Base-by-base conservation (phyloP, 2,329 filamentous ascomycete genomes). In the Colletotrichum paranaense region DNA sequence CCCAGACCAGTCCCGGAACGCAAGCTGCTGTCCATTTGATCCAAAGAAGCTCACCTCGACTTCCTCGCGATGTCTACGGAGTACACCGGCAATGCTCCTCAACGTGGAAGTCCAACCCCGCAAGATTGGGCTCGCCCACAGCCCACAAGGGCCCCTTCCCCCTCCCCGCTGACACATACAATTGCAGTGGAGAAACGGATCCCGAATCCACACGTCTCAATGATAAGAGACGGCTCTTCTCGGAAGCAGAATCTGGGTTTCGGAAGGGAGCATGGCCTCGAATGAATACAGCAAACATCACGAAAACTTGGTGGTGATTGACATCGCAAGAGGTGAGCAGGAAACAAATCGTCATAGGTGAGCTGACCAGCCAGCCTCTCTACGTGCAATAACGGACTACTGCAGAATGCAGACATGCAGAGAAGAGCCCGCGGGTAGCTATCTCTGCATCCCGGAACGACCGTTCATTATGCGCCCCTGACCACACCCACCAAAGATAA, bases 401-500 rank as follows among this genome's bases (percentile, higher is more conserved):
- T 28, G 6, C 38, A 19, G 38, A 35, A 1, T 42, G 38, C 38
- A 42, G 6, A 42, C 38, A 16, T 16, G 22, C 53, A 56, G 8
- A 55, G 9, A 22, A 56, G 53, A 56, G 19, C 42, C 42, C 26
- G 16, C 26, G 16, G 26, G 12, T 56, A 56, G 24, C 16, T 28
- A 32, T 46, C 42, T 30, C 28, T 63, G n/a, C 46, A 19, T 11
- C 11, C 16, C 26, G 16, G 42, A 14, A 2, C 9, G n/a, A 19
- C 35, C 22, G 28, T 46, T 63, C n/a, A 24, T 63, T 28, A 63
- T 64, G n/a, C 22, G n/a, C 62, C 62, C 46, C 49, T 55, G 46
- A 28, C 28, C 46, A 32, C 28, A 56, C 53, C 53, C 53, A 56
- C 28, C 62, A 64, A 55, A 64, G 46, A 64, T 64, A 55, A 64